These are phyloP conservation scores for Apiospora phragmitis DNA, from an alignment of 2,329 filamentous ascomycete species.

Conservation along the genomic window DNA sequence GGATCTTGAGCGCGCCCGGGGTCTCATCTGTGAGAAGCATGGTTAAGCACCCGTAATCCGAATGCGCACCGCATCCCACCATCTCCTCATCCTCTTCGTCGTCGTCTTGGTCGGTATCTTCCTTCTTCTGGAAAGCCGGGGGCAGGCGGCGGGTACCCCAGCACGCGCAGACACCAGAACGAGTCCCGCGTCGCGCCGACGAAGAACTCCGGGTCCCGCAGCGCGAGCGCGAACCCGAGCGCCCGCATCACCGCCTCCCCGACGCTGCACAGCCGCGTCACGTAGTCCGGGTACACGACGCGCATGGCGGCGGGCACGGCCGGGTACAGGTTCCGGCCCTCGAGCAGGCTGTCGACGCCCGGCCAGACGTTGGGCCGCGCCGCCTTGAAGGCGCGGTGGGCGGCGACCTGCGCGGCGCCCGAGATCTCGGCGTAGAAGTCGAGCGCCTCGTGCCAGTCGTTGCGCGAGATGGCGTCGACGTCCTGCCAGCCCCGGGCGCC, in stretches of 20 bases:
- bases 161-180: constrained; percentile 10
- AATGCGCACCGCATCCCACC: constrained; percentile 9
- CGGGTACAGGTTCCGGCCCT: constrained; percentile 10
- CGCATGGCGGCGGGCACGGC: background rate
- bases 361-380: constrained; percentile 3
- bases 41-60: constrained; percentile 8
- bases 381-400: constrained; percentile 8
- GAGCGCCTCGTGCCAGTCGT: constrained; percentile 10
- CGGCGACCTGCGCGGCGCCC: background rate
- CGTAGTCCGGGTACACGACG: background rate
- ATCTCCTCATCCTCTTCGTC: constrained; percentile 1
- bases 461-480: constrained; percentile 4
- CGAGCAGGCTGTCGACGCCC: constrained; percentile 9
- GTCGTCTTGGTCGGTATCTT: background rate
- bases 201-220: constrained; percentile 9
- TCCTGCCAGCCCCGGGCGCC: constrained; percentile 12
- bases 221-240: constrained; percentile 6
- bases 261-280: constrained; percentile 5
- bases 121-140: background rate
- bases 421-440: constrained; percentile 11
- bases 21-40: constrained; percentile 6
- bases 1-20: constrained; percentile 4
- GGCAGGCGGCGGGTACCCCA: constrained; percentile 6
- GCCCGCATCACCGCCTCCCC: constrained; percentile 8
- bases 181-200: constrained; percentile 8